Conservation (phyloP, 2,329 filamentous ascomycete genomes). For the Sclerotinia minor region DNA sequence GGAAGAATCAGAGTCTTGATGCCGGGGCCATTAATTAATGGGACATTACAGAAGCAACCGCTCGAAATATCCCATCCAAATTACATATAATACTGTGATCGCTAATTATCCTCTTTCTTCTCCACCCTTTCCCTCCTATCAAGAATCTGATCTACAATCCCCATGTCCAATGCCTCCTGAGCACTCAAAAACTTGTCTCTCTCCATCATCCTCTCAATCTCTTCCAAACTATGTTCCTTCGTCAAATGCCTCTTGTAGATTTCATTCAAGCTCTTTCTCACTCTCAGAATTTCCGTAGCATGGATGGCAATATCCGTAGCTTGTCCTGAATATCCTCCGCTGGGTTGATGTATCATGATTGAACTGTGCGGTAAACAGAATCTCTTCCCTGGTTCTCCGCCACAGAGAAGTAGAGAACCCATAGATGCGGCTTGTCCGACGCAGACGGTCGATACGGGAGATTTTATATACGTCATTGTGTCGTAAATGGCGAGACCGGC, state of each 20-base stretch:
- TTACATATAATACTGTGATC: neutral
- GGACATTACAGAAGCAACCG: neutral
- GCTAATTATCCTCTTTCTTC: slow-evolving; percentile 28
- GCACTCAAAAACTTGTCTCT: slow-evolving; percentile 92
- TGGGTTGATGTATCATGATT: slow-evolving; percentile 97
- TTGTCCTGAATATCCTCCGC: slow-evolving; percentile 67
- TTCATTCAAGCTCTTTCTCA: slow-evolving; percentile 81
- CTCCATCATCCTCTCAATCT: slow-evolving; percentile 95
- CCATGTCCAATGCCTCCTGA: slow-evolving; percentile 82
- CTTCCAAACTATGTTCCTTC: slow-evolving; percentile 73
- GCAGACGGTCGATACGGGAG: slow-evolving; percentile 91
- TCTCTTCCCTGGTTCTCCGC: slow-evolving; percentile 79
- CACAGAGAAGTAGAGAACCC: slow-evolving; percentile 85
- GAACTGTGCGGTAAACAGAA: slow-evolving; percentile 90
- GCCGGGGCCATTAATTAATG: fast-evolving
- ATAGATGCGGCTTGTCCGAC: slow-evolving; percentile 93
- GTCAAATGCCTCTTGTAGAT: slow-evolving; percentile 90
- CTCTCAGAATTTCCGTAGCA: slow-evolving; percentile 90
- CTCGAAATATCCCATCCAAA: neutral
- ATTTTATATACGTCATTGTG: slow-evolving; percentile 95
- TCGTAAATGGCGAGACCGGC: slow-evolving; percentile 93
- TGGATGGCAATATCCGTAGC: slow-evolving; percentile 90
- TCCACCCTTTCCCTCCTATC: slow-evolving; percentile 52
- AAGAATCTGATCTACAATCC: slow-evolving; percentile 89
- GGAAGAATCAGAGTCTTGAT: neutral